These are phyloP conservation scores for Fremontodendron californicum DNA, from an alignment of 345 rosid species.

Conservation along the genomic window DNA sequence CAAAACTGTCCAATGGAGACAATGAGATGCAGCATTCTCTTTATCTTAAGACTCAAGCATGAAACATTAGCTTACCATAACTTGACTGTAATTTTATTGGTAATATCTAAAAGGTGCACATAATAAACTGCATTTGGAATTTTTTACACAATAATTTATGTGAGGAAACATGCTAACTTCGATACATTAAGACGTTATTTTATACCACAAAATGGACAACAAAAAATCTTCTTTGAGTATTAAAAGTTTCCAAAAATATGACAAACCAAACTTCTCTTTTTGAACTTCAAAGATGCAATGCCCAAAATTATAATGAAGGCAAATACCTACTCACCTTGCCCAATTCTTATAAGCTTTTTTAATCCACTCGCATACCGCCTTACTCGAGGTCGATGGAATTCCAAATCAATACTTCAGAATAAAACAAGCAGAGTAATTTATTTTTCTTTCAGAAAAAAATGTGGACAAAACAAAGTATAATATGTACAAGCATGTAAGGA, in stretches of 20 bases:
- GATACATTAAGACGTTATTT: neutral
- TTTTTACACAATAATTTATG: neutral
- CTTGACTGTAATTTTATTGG: neutral
- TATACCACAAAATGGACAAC: neutral
- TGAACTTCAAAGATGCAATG: neutral
- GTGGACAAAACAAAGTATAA: neutral
- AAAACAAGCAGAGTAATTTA: neutral
- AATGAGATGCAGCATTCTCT: neutral
- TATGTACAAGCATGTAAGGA: neutral
- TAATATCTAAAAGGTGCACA: conserved; percentile 2
- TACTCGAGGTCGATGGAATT: conserved; percentile 83
- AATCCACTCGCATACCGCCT: conserved; percentile 87
- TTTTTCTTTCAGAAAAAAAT: neutral
- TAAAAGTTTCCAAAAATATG: neutral
- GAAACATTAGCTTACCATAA: neutral
- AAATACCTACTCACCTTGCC: conserved; percentile 57
- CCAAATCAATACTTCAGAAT: conserved; percentile 67
- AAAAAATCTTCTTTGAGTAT: neutral
- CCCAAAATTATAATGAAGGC: neutral
- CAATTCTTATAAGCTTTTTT: conserved; percentile 76
- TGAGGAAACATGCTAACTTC: neutral
- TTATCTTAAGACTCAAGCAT: neutral
- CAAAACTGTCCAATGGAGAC: neutral
- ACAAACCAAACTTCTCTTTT: neutral
- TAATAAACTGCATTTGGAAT: neutral